These are phyloP conservation scores for Candida vaughaniae DNA, from an alignment of 805 yeast genomes.

Conservation along the genomic window DNA sequence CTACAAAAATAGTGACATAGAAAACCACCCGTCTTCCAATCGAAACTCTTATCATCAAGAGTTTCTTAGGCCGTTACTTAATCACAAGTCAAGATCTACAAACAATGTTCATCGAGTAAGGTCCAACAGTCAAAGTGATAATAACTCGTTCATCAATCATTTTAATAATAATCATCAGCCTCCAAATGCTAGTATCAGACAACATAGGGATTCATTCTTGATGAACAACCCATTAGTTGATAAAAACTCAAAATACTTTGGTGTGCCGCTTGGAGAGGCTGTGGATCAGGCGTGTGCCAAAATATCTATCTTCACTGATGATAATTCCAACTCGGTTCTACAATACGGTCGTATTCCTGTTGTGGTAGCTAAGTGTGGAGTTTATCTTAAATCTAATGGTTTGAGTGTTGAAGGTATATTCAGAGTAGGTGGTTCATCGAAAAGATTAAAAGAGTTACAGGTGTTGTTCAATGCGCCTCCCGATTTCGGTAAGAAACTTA, in stretches of 20 bases:
- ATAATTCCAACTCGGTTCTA: slow-evolving; percentile 55
- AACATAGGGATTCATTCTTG: slow-evolving; percentile 51
- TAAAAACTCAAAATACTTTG: slow-evolving; percentile 64
- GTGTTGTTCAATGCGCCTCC: slow-evolving; percentile 84
- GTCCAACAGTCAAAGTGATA: slow-evolving; percentile 28
- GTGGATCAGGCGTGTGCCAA: slow-evolving; percentile 74
- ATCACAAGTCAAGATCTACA: slow-evolving; percentile 51
- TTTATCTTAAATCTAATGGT: slow-evolving; percentile 74
- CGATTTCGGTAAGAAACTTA: slow-evolving; percentile 78
- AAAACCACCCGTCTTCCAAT: slow-evolving; percentile 3
- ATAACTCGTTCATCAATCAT: slow-evolving; percentile 1
- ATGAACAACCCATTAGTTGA: slow-evolving; percentile 42
- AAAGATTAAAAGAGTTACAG: slow-evolving; percentile 84
- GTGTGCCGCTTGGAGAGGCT: slow-evolving; percentile 72
- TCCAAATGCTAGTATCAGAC: slow-evolving; percentile 25
- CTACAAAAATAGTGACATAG: slow-evolving; percentile 9
- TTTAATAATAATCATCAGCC: neutral
- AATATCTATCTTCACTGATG: slow-evolving; percentile 60
- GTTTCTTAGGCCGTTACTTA: slow-evolving; percentile 45
- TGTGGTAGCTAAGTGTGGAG: slow-evolving; percentile 95
- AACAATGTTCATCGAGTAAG: slow-evolving; percentile 42
- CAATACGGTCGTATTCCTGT: slow-evolving; percentile 89
- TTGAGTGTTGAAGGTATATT: slow-evolving; percentile 86
- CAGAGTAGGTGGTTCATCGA: slow-evolving; percentile 87
- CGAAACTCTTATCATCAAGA: slow-evolving; percentile 10